A percentile compares a stretch with the other conserved stretches of the same genome.
phyloP scores from a whole-genome alignment of 371 early-diverging fungal genomes.

The Apophysomyces trapeziformis region DNA sequence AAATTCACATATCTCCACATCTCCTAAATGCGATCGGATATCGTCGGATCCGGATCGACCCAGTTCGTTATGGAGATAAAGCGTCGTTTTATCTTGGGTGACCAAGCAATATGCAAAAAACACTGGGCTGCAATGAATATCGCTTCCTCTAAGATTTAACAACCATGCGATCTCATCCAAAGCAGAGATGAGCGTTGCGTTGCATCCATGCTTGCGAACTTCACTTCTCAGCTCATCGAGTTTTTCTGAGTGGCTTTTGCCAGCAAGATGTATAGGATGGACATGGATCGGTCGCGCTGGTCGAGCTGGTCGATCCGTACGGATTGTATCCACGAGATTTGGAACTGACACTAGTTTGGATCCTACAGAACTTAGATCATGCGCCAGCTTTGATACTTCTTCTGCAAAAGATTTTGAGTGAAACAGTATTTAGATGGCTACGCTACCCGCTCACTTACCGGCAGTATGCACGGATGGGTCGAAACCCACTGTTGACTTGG shows the following conservation, averaged over 20 bases:
- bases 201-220: slow-evolving; percentile 10
- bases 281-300: slow-evolving; percentile 69
- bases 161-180: slow-evolving; percentile 97
- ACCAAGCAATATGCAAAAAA: slow-evolving; percentile 93
- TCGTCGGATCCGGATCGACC: slow-evolving; percentile 61
- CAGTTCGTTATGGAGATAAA: slow-evolving; percentile 63
- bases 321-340: too few species aligned
- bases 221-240: too few species aligned
- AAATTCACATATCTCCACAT: slow-evolving; percentile 8
- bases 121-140: slow-evolving; percentile 96
- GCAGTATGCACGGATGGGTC: slow-evolving; percentile 86
- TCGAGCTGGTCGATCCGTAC: slow-evolving; percentile 63
- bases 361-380: slow-evolving; percentile 17
- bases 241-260: slow-evolving; percentile 86
- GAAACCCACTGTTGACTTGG: slow-evolving; percentile 78
- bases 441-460: slow-evolving; percentile 36
- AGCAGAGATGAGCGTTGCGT: slow-evolving; percentile 77
- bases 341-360: slow-evolving; percentile 54
- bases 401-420: too few species aligned
- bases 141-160: slow-evolving; percentile 96
- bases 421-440: neutral
- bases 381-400: too few species aligned
- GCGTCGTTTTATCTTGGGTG: slow-evolving; percentile 61
- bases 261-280: slow-evolving; percentile 76
- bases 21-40: slow-evolving; percentile 9